Evolutionary conservation across 1,284 basidiomycete genomes (phyloP).

Genomic region (Meira nashicola): DNA sequence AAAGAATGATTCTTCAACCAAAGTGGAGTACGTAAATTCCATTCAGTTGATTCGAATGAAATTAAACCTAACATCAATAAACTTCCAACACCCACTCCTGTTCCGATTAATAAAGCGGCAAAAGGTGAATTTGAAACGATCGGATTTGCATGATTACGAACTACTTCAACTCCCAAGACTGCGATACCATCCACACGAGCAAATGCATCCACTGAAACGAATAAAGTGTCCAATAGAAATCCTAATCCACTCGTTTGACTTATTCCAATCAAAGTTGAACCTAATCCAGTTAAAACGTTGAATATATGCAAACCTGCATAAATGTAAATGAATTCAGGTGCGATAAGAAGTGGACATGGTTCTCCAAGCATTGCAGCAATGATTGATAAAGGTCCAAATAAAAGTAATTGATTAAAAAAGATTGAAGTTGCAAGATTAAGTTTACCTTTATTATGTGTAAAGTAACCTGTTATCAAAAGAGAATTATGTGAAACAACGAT

Average conservation of each 20-base stretch:
- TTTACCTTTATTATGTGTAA: background rate
- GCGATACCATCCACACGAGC: constrained; percentile 39
- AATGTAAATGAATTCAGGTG: constrained; percentile 25
- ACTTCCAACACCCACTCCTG: constrained; percentile 32
- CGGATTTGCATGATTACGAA: constrained; percentile 7
- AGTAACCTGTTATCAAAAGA: background rate
- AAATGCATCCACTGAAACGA: constrained; percentile 31
- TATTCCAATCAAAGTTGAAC: constrained; percentile 17
- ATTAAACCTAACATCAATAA: constrained; percentile 37
- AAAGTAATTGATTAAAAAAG: constrained; percentile 34
- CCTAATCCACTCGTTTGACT: constrained; percentile 9
- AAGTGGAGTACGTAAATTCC: constrained; percentile 26
- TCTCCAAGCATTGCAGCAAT: constrained; percentile 25
- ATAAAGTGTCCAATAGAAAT: constrained; percentile 23
- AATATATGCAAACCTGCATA: constrained; percentile 32
- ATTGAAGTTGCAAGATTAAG: constrained; percentile 13
- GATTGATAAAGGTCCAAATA: constrained; percentile 32
- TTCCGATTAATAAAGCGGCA: constrained; percentile 29
- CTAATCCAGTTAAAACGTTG: constrained; percentile 16
- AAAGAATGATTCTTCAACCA: constrained; percentile 27
- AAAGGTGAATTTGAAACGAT: constrained; percentile 17
- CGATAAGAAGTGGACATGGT: constrained; percentile 28
- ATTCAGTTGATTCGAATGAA: constrained; percentile 30
- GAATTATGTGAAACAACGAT: constrained; percentile 7
- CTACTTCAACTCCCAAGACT: constrained; percentile 26